phyloP scores from a whole-genome alignment of 176 grass and related monocot genomes.

The Melocanna baccifera region DNA sequence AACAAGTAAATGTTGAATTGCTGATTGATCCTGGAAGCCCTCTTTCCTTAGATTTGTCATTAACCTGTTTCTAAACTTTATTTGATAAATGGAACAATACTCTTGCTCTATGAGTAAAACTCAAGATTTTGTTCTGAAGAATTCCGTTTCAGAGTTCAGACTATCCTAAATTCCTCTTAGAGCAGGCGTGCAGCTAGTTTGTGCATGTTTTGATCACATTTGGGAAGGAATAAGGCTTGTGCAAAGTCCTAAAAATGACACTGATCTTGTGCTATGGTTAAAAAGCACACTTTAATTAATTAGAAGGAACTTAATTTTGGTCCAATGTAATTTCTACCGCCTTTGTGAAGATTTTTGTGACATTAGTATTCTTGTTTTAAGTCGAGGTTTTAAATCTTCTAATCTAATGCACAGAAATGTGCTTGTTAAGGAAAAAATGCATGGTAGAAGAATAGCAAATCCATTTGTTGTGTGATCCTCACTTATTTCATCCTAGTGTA shows the following conservation, averaged over 20 bases:
- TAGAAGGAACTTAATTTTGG: conserved; percentile 9
- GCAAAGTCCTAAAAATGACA: not conserved
- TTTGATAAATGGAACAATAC: not conserved
- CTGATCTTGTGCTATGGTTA: not conserved
- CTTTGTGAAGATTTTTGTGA: not conserved
- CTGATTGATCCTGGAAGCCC: not conserved
- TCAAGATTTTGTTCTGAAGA: not conserved
- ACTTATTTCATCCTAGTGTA: not conserved
- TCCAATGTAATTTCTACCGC: not conserved
- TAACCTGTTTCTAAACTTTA: not conserved
- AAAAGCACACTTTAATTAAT: not conserved
- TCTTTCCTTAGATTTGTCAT: not conserved
- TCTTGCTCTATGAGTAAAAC: not conserved
- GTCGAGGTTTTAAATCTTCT: not conserved
- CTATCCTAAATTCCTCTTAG: not conserved
- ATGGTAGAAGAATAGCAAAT: not conserved
- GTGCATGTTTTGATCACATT: not conserved
- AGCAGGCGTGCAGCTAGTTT: not conserved
- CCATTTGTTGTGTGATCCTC: not conserved
- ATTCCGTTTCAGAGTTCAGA: not conserved
- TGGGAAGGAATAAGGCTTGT: not conserved
- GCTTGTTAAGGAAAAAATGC: not conserved
- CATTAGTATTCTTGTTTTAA: not conserved
- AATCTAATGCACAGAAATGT: not conserved
- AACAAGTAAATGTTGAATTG: conserved; percentile 57